Conservation (phyloP, 73 alveolate genomes). For the Blepharisma stoltei region DNA sequence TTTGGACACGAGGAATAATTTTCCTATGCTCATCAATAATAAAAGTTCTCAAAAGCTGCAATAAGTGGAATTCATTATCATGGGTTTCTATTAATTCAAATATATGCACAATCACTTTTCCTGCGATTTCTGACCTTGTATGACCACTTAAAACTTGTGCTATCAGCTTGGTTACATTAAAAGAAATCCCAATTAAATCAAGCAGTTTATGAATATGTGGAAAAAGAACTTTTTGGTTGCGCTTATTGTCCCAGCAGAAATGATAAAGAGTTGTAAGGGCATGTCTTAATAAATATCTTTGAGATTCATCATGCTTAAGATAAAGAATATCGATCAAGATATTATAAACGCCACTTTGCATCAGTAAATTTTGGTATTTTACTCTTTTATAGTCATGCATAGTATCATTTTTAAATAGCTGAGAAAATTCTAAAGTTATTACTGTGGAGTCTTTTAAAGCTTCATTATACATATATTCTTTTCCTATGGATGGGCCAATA, state of each 20-base stretch:
- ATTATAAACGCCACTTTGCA: not conserved
- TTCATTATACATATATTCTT: too few relatives aligned
- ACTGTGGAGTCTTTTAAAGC: too few relatives aligned
- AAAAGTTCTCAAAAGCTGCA: constrained; percentile 15
- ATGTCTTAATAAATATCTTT: not conserved
- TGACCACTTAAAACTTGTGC: not conserved
- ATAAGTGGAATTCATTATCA: not conserved
- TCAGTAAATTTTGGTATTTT: not conserved
- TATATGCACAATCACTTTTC: not conserved
- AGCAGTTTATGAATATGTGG: not conserved
- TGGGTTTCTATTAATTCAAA: not conserved
- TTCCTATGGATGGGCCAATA: too few relatives aligned
- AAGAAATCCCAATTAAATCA: not conserved
- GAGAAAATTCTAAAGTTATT: too few relatives aligned
- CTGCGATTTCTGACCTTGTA: not conserved
- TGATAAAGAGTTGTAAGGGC: not conserved
- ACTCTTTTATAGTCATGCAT: not conserved
- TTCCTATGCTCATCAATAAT: not conserved
- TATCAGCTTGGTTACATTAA: not conserved
- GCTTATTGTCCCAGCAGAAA: not conserved
- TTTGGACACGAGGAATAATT: not conserved
- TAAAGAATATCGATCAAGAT: not conserved
- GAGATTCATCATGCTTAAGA: not conserved
- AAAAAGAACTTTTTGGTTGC: not conserved
- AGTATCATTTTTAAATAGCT: not conserved